phyloP scores from a whole-genome alignment of 2,329 filamentous ascomycete genomes.

The Paraconiothyrium brasiliense region DNA sequence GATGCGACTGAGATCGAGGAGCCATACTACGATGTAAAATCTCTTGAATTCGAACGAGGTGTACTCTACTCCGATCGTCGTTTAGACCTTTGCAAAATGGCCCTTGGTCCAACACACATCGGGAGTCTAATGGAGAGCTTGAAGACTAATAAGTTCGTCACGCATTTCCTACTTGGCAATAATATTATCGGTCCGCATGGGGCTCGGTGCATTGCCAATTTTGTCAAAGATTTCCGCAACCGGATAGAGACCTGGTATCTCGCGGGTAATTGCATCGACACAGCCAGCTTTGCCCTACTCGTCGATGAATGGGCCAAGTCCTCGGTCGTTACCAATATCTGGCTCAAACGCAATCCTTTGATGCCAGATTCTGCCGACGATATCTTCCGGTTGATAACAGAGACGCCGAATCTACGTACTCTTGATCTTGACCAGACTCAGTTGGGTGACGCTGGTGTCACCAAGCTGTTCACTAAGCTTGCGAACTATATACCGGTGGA shows the following conservation, averaged over 20 bases:
- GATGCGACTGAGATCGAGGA: conserved; percentile 39
- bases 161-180: conserved; percentile 64
- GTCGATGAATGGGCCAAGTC: conserved; percentile 58
- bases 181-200: conserved; percentile 64
- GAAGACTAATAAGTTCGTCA: conserved; percentile 58
- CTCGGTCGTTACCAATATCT: conserved; percentile 59
- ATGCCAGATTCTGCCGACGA: conserved; percentile 51
- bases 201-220: conserved; percentile 54
- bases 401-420: conserved; percentile 56
- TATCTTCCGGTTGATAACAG: conserved; percentile 57
- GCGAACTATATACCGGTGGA: conserved; percentile 40
- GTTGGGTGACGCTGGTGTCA: conserved; percentile 59
- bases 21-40: conserved; percentile 44
- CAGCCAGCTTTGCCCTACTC: conserved; percentile 52
- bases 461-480: conserved; percentile 55
- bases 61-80: conserved; percentile 62
- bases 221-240: conserved; percentile 57
- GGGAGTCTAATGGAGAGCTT: conserved; percentile 61
- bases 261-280: conserved; percentile 64
- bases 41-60: conserved; percentile 52
- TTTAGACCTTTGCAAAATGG: conserved; percentile 66
- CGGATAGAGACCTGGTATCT: conserved; percentile 66
- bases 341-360: conserved; percentile 66
- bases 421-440: conserved; percentile 65
- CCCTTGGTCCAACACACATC: conserved; percentile 63